phyloP scores from a whole-genome alignment of 495 filamentous ascomycete genomes.

The Penicillium desertorum region DNA sequence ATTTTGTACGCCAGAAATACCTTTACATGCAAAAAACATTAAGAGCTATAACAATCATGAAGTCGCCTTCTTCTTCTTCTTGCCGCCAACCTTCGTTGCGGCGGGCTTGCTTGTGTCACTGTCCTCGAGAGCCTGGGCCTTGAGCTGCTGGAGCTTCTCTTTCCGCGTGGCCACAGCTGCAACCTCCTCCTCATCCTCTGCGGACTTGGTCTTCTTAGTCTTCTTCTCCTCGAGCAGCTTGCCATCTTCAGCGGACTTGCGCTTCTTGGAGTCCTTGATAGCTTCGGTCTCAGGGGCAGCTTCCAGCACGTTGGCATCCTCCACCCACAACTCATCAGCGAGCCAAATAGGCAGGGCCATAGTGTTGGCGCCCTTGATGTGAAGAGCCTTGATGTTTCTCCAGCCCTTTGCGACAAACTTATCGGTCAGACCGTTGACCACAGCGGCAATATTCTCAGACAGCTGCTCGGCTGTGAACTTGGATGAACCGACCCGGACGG shows the following conservation, averaged over 20 bases:
- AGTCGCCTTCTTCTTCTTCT: conserved; percentile 49
- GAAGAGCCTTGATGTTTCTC: conserved; percentile 76
- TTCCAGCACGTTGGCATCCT: conserved; percentile 74
- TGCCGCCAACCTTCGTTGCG: conserved; percentile 31
- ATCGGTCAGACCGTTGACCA: conserved; percentile 64
- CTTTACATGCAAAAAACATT: conserved; percentile 38
- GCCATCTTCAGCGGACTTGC: conserved; percentile 54
- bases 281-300: conserved; percentile 49
- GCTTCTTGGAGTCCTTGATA: conserved; percentile 65
- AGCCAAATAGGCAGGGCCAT: conserved; percentile 89
- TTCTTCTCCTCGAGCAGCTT: conserved; percentile 62
- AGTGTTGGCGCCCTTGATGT: conserved; percentile 85
- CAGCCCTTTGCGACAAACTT: conserved; percentile 81
- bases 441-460: conserved; percentile 73
- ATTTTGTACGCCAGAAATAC: conserved; percentile 42
- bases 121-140: conserved; percentile 48
- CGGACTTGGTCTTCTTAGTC: conserved; percentile 46
- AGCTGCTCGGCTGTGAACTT: conserved; percentile 72
- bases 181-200: conserved; percentile 50
- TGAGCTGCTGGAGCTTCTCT: conserved; percentile 57
- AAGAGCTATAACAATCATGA: conserved; percentile 37
- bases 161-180: conserved; percentile 55
- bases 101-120: conserved; percentile 30
- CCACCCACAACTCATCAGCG: conserved; percentile 84
- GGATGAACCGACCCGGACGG: conserved; percentile 69